Conservation (phyloP, 768 basidiomycete genomes). For the Atractiella rhizophila region DNA sequence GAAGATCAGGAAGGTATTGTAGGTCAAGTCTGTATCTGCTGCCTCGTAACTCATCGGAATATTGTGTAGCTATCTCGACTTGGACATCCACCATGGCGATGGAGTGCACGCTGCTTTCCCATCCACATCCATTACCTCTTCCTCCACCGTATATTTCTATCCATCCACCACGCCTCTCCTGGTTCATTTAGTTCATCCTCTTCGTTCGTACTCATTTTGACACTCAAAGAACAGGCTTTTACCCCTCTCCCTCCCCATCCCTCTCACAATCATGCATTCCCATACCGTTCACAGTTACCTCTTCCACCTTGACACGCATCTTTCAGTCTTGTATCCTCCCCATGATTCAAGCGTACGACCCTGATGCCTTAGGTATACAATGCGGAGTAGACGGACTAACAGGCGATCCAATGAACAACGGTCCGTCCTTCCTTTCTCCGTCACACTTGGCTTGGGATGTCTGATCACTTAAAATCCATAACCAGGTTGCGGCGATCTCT, state of each 20-base stretch:
- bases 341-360: conserved; percentile 36
- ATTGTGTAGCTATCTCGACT: conserved; percentile 77
- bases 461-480: conserved; percentile 39
- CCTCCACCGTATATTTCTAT: conserved; percentile 74
- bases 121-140: conserved; percentile 25
- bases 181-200: no score
- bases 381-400: conserved; percentile 70
- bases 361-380: conserved; percentile 57
- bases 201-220: no score
- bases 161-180: conserved; percentile 34
- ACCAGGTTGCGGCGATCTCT: conserved; percentile 36
- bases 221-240: no score
- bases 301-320: conserved; percentile 34
- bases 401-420: conserved; percentile 51
- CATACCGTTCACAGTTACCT: conserved; percentile 38
- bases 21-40: conserved; percentile 22
- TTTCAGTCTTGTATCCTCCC: conserved; percentile 37
- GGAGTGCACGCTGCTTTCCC: conserved; percentile 23
- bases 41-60: conserved; percentile 21
- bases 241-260: no score
- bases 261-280: conserved; percentile 56
- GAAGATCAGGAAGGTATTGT: not conserved
- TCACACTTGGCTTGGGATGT: conserved; percentile 22
- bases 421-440: conserved; percentile 37
- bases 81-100: conserved; percentile 79